Evolutionary conservation across 2,329 filamentous ascomycete species (phyloP), one percentile per base, ranked within the genome.

Genomic region (Botryotinia calthae): DNA sequence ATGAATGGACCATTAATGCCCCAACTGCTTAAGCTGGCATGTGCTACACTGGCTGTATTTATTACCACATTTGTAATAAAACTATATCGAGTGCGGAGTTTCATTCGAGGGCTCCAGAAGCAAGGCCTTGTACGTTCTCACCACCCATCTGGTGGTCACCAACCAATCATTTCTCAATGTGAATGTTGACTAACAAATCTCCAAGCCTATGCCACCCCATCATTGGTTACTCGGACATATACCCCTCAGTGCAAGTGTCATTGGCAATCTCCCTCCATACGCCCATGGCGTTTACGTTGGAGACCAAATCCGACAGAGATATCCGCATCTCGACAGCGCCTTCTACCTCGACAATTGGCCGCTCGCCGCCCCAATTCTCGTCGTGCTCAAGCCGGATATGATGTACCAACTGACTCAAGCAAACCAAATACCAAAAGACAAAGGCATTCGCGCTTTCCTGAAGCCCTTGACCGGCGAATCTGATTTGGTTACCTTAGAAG

Each of bases 341-440:
- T 69, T 73, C 14, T 74, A 74, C 34, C 40, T 74, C 14, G 73
- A 73, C 34, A 58, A 61, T 37, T 74, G 72, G 72, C 73, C 72
- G 2, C 56, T 73, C 22, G 58, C 62, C 2, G 20, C 71, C 4
- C 72, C 72, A 10, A 73, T 74, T n/a, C 54, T 74, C 1, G 61
- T 68, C 8, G 66, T 73, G 10, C 70, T 56, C 34, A 73, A 74
- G 22, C 67, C 73, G n/a, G 67, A 73, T 46, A 71, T 74, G 44
- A 71, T 73, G 67, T 54, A 42, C 25, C 67, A 71, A 44, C 67
- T 61, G 4, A 74, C 67, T 10, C 46, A 51, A 63, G 72, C 58
- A 48, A 61, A 66, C 7, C 56, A 54, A 25, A 31, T 66, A 2
- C 72, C 58, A 22, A 74, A 74, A 48, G 54, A 74, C 6, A 54